These are phyloP conservation scores for Fusarium piperis DNA, from an alignment of 2,329 filamentous ascomycete genomes.

Conservation along the genomic window DNA sequence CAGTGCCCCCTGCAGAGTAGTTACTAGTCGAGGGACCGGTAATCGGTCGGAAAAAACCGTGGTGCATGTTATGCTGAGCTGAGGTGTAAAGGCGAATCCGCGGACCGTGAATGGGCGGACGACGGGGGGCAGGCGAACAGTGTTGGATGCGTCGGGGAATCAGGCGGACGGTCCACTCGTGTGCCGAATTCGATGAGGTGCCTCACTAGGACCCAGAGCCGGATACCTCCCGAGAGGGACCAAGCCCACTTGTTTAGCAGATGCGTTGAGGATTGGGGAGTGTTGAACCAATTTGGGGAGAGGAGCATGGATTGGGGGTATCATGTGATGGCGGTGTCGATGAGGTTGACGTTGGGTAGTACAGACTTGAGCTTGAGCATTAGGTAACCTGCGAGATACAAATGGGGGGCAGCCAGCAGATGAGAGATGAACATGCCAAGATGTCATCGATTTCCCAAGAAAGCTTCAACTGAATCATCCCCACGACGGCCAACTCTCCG, in stretches of 20 bases:
- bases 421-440: neutral
- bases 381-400: neutral
- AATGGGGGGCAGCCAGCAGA: neutral
- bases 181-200: constrained; percentile 8
- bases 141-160: constrained; percentile 14
- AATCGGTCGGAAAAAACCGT: constrained; percentile 17
- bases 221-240: constrained; percentile 4
- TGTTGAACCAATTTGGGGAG: neutral
- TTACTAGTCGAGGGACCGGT: neutral
- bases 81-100: constrained; percentile 13
- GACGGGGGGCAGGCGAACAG: constrained; percentile 9
- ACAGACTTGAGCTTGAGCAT: neutral
- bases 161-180: constrained; percentile 9
- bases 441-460: constrained; percentile 16
- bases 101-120: constrained; percentile 5
- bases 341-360: neutral
- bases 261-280: neutral
- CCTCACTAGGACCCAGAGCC: neutral
- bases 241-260: neutral
- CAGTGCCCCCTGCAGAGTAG: neutral
- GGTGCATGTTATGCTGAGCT: neutral
- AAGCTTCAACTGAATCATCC: constrained; percentile 1
- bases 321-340: neutral
- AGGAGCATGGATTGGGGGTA: neutral
- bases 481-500: neutral